Evolutionary conservation across 306 rosid genomes (phyloP), one percentile per base, ranked within the genome.

Genomic region (Dicorynia guianensis): DNA sequence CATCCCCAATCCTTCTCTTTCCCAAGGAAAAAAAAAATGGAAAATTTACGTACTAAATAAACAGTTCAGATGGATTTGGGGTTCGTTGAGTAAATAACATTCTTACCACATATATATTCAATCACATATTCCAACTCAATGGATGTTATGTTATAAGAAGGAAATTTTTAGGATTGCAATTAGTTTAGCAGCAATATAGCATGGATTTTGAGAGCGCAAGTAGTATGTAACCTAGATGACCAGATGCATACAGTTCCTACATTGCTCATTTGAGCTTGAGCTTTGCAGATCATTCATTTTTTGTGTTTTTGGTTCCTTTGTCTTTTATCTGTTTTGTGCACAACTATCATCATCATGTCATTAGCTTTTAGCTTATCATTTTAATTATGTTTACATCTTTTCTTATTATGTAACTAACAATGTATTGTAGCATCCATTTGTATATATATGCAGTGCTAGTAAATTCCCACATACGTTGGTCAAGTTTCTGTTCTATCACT

Each of bases 401-500:
- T 64, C 5, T 53, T 20, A 46, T 52, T 25, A 36, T 33, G 34
- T 20, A 38, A 35, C 46, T 46, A 13, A 19, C 20, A 50, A 42
- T 76, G 49, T 39, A 20, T 68, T 63, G 80, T 82, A 87, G 91
- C 87, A 87, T 76, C 91, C 89, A 19, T n/a, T n/a, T n/a, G n/a
- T 87, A 87, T 60, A 80, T 87, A 33, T 85, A 85, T n/a, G 89
- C 82, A 50, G 89, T 82, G 62, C 59, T 87, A 50, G 85, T 87
- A 89, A 74, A 74, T 82, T 73, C 89, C 91, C 6, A 85, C 91
- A 12, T 82, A 64, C 49, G 63, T 87, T 33, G 91, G 89, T 6
- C 91, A 87, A 85, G 91, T 85, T 3, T 85, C 89, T n/a, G 89
- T 87, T 38, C 52, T 87, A 5, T 80, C 85, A 18, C 91, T 87